Conservation (phyloP, 2,329 filamentous ascomycete genomes). For the Verticillium klebahnii region DNA sequence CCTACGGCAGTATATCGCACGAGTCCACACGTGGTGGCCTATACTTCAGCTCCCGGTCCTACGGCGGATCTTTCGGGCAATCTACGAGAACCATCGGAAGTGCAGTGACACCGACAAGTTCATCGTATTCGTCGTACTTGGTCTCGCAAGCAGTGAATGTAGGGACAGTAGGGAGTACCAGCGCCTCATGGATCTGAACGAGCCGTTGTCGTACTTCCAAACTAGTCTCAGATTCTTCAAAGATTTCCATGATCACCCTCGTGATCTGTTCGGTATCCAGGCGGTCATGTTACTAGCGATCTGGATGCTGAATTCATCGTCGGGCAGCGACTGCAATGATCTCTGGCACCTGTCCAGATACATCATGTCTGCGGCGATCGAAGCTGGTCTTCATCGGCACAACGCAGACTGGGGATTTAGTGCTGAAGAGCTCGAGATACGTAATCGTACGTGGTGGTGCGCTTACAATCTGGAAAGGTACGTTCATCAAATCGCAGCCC, state of each 20-base stretch:
- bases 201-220: conserved; percentile 15
- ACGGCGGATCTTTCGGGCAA: conserved; percentile 6
- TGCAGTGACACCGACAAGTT: conserved; percentile 14
- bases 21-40: conserved; percentile 21
- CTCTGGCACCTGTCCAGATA: conserved; percentile 21
- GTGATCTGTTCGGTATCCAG: conserved; percentile 15
- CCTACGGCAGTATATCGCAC: conserved; percentile 15
- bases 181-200: conserved; percentile 17
- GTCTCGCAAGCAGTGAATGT: conserved; percentile 13
- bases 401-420: conserved; percentile 13
- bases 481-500: neutral
- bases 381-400: conserved; percentile 18
- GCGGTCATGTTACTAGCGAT: conserved; percentile 15
- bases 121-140: conserved; percentile 12
- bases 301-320: conserved; percentile 19
- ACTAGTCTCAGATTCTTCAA: conserved; percentile 16
- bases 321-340: conserved; percentile 15
- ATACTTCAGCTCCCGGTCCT: conserved; percentile 16
- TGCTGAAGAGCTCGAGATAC: conserved; percentile 15
- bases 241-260: conserved; percentile 12
- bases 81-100: conserved; percentile 12
- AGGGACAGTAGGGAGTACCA: conserved; percentile 10
- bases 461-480: conserved; percentile 14
- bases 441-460: conserved; percentile 19
- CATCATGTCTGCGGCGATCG: conserved; percentile 19